phyloP scores from a whole-genome alignment of 768 basidiomycete genomes.

The Suillus subluteus region DNA sequence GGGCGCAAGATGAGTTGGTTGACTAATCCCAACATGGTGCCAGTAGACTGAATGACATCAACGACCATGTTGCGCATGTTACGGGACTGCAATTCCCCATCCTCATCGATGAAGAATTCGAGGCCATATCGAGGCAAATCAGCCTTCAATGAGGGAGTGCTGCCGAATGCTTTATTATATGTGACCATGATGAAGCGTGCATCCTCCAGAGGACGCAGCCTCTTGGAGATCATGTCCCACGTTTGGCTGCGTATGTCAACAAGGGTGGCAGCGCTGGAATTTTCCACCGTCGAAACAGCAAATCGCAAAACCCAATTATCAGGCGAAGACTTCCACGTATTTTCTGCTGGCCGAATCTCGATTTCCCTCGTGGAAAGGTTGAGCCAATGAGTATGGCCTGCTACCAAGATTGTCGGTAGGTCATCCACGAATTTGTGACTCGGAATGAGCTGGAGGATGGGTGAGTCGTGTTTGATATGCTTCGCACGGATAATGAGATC shows the following conservation, averaged over 20 bases:
- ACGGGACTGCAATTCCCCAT: slow-evolving; percentile 39
- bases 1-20: slow-evolving; percentile 45
- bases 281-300: slow-evolving; percentile 14
- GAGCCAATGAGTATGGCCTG: slow-evolving; percentile 34
- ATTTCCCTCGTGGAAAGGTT: slow-evolving; percentile 25
- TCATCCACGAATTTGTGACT: slow-evolving; percentile 25
- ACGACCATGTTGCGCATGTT: slow-evolving; percentile 48
- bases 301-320: slow-evolving; percentile 32
- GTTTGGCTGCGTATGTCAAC: slow-evolving; percentile 33
- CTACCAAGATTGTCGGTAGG: slow-evolving; percentile 27
- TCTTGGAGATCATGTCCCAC: slow-evolving; percentile 30
- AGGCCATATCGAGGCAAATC: slow-evolving; percentile 45
- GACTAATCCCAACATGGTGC: slow-evolving; percentile 48
- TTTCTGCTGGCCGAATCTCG: slow-evolving; percentile 33
- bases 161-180: not conserved
- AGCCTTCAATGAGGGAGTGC: slow-evolving; percentile 25
- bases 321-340: slow-evolving; percentile 27
- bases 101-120: slow-evolving; percentile 41
- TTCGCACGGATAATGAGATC: slow-evolving; percentile 26
- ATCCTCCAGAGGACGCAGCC: slow-evolving; percentile 27
- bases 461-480: not conserved
- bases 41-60: slow-evolving; percentile 43
- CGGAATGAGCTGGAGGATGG: slow-evolving; percentile 28
- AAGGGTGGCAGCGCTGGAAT: slow-evolving; percentile 16
- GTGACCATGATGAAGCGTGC: slow-evolving; percentile 28